Base-by-base conservation (phyloP, 148 eudicot species). In the Amaranthus cruentus region DNA sequence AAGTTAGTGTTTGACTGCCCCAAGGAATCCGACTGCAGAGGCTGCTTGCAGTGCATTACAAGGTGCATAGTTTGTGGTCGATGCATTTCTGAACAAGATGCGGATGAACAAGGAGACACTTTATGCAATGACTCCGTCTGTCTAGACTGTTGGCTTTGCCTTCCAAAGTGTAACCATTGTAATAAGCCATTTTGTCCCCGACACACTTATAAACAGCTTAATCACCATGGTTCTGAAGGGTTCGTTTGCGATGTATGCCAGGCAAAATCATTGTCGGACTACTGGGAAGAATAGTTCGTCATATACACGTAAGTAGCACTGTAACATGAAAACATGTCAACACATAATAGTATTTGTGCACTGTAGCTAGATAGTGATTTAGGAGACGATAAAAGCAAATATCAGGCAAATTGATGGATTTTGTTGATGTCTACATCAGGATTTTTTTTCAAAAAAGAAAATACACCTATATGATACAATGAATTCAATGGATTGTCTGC, bases 61-160 rank as follows among this genome's bases (percentile, higher is more conserved):
- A 89, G 97, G 87, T 95, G 98, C 54, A 81, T 76, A 47, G 92
- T 84, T 55, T 95, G 98, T 54, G 90, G 92, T 1, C 68, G 59
- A 21, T 91, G 97, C 18, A 55, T 85, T 4, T 5, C 49, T 67
- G 52, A 68, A 44, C 78, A 62, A 6, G 56, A 53, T 12, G 84
- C 73, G 5, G 83, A 85, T 47, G 89, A 88, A 64, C 75, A 49
- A 7, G 88, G 54, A 61, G 91, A 85, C 2, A 79, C 82, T 4
- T 75, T 84, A 28, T 95, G 98, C 68, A 76, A 47, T 21, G 93
- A 91, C 49, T 47, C 9, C 0, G 60, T 95, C 68, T 91, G 97
- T 68, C 69, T 77, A 12, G 76, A 81, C 0, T 95, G 97, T 57
- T 95, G 97, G 97, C 64, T 86, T 69, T 47, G 49, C 63, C 80